Evolutionary conservation across 352 stramenopile genomes (phyloP).

Genomic region (Globisporangium cylindrosporum): DNA sequence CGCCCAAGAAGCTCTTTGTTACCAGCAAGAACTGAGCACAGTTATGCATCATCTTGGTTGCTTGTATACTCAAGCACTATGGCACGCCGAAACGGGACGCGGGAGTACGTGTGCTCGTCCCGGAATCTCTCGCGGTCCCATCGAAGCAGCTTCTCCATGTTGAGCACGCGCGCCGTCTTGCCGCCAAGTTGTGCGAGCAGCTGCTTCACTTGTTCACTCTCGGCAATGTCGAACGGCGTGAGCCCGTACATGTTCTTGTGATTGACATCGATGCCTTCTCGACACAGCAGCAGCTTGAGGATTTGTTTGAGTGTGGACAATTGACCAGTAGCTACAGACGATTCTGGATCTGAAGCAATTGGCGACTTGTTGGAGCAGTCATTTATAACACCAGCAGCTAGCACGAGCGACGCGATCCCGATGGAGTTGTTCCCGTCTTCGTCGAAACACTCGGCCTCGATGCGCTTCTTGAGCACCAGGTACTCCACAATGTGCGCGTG

Average conservation of each 20-base stretch:
- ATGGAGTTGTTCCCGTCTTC: constrained; percentile 73
- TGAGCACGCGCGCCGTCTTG: constrained; percentile 35
- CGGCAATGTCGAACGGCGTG: constrained; percentile 52
- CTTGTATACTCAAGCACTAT: constrained; percentile 20
- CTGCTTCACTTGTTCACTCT: constrained; percentile 38
- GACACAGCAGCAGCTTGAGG: constrained; percentile 25
- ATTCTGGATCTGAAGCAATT: no score
- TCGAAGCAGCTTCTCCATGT: constrained; percentile 43
- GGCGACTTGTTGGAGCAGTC: not conserved
- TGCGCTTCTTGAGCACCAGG: constrained; percentile 37
- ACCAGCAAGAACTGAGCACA: constrained; percentile 33
- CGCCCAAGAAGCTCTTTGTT: constrained; percentile 54
- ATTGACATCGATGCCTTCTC: constrained; percentile 50
- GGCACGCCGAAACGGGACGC: constrained; percentile 24
- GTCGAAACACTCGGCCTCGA: constrained; percentile 62
- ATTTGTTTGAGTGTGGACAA: constrained; percentile 24
- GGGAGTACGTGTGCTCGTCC: constrained; percentile 44
- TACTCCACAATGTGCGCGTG: constrained; percentile 43
- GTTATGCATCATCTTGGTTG: not conserved
- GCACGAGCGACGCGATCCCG: constrained; percentile 43
- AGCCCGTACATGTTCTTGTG: constrained; percentile 72
- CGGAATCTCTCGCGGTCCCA: constrained; percentile 53
- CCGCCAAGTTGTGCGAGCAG: constrained; percentile 43
- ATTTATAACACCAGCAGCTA: constrained; percentile 20
- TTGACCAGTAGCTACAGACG: not conserved